Evolutionary conservation across 2,329 filamentous ascomycete species (phyloP), one percentile per base, ranked within the genome.

Genomic region (Fusarium longipes): DNA sequence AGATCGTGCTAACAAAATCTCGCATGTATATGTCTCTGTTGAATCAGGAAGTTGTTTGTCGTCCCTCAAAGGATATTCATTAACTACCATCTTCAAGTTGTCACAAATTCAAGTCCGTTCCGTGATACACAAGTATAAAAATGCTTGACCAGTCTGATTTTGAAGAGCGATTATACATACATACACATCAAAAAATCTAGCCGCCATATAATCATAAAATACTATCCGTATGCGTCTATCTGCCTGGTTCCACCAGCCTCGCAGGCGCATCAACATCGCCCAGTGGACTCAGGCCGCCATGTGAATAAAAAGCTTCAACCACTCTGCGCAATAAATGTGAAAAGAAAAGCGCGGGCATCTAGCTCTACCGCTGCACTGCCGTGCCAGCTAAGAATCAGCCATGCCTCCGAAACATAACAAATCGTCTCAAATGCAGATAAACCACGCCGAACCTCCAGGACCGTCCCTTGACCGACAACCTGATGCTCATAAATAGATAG

Each of bases 401-500:
- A 57, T 44, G 40, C 45, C 44, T 42, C 27, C 40, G 33, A 45
- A 61, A 58, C 47, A 32, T 43, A 38, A 63, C 36, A 51, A 39
- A 47, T 54, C 61, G 36, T 55, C 50, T 52, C 44, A 63, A 69
- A 70, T 64, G 66, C 64, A 72, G 44, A 57, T 66, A 60, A 59
- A 61, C 62, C 63, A 65, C 67, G 69, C 71, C 69, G 50, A 63
- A 57, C 60, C 63, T 43, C 57, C 64, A 60, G 42, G 43, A 60
- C 67, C 52, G 33, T 60, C 69, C 67, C 55, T 45, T 61, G 57
- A 70, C 67, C 67, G 62, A 53, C 70, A 67, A 57, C 69, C 56
- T 57, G 45, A 67, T 73, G 65, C 60, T 72, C 65, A 49, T 71
- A 33, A 67, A 51, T 65, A 68, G 45, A 51, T 65, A 68, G 45